Evolutionary conservation across 331 rosid genomes (phyloP).

Genomic region (Malus hybrid): DNA sequence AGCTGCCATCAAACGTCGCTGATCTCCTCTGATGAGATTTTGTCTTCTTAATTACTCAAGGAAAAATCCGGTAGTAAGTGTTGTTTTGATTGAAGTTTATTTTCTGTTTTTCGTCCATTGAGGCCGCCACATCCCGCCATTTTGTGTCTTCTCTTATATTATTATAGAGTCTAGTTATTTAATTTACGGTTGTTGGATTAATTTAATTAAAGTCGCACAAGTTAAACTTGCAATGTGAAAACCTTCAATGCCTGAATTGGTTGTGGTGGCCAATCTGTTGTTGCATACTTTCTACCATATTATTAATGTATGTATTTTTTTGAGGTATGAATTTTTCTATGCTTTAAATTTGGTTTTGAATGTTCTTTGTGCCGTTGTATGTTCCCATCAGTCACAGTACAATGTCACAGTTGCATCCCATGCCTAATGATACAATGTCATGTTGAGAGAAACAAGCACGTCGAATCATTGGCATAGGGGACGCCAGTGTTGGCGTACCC

Average conservation of each 20-base stretch:
- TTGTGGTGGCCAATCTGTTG: constrained; percentile 18
- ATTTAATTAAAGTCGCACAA: neutral
- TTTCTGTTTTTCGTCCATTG: neutral
- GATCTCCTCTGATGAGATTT: constrained; percentile 65
- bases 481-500: too few species aligned
- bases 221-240: constrained; percentile 24
- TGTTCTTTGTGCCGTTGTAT: too few species aligned
- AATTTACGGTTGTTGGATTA: neutral
- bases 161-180: neutral
- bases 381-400: too few species aligned
- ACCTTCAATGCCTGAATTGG: constrained; percentile 18
- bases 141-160: neutral
- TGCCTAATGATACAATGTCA: too few species aligned
- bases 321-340: too few species aligned
- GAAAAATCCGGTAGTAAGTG: constrained; percentile 23
- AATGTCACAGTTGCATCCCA: too few species aligned
- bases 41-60: constrained; percentile 1
- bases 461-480: too few species aligned
- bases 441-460: too few species aligned
- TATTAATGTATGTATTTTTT: neutral
- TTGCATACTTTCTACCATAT: constrained; percentile 17
- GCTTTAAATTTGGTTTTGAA: too few species aligned
- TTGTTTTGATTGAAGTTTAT: constrained; percentile 12
- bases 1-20: constrained; percentile 75
- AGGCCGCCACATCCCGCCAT: neutral